phyloP scores from a whole-genome alignment of 805 yeast genomes.

The Sugiyamaella americana region DNA sequence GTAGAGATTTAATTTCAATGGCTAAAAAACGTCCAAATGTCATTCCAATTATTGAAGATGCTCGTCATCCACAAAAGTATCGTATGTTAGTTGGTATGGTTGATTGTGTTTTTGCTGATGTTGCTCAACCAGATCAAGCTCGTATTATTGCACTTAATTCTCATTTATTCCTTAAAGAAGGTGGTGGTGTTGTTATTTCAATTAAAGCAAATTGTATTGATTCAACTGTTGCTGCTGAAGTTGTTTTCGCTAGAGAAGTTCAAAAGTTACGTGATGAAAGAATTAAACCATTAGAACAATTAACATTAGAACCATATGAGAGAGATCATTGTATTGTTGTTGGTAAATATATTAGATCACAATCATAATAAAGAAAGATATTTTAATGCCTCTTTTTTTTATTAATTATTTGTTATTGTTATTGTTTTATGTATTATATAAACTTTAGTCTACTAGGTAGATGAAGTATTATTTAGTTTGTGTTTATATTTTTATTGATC shows the following conservation, averaged over 20 bases:
- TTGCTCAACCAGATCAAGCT: slow-evolving; percentile 99
- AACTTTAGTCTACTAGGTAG: no score
- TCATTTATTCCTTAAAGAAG: slow-evolving; percentile 95
- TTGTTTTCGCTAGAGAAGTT: slow-evolving; percentile 98
- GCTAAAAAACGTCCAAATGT: slow-evolving; percentile 99
- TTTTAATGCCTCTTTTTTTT: no score
- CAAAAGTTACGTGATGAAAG: slow-evolving; percentile 98
- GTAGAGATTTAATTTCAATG: slow-evolving; percentile 98
- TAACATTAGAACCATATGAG: slow-evolving; percentile 98
- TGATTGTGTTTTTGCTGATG: slow-evolving; percentile 97
- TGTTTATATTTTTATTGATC: no score
- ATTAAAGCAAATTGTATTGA: slow-evolving; percentile 99
- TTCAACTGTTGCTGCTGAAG: slow-evolving; percentile 98
- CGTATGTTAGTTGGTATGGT: slow-evolving; percentile 99
- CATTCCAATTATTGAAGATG: slow-evolving; percentile 98
- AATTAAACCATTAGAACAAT: slow-evolving; percentile 96
- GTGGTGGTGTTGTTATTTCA: slow-evolving; percentile 97
- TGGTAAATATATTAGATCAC: slow-evolving; percentile 89
- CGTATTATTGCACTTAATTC: slow-evolving; percentile 98
- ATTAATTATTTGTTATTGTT: no score
- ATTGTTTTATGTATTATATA: no score
- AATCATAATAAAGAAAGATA: no score
- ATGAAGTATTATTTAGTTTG: no score
- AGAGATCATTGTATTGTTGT: slow-evolving; percentile 99
- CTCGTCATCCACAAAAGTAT: slow-evolving; percentile 99